Evolutionary conservation across 2,329 filamentous ascomycete genomes (phyloP), one percentile per base, ranked within the genome.

Genomic region (Monilinia laxa): DNA sequence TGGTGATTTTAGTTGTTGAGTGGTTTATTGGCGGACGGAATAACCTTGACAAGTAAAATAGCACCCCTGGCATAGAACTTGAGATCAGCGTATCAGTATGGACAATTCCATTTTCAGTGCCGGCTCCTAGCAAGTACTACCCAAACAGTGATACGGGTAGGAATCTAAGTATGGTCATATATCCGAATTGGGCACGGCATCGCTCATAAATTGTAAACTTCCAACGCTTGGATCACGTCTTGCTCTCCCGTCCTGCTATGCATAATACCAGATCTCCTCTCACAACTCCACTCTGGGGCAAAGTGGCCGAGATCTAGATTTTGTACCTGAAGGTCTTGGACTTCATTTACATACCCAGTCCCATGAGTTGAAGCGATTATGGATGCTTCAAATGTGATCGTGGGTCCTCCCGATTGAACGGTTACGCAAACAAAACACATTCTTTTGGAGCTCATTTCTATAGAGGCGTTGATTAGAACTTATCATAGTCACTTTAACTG

Each of bases 181-280:
- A n/a, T 62, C 58, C 14, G 0, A 35, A 23, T 49, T 42, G 57
- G 42, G 49, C 28, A 47, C 35, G 12, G 20, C 14, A 38, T 28
- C 57, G 42, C 31, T 23, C 45, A 23, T 49, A 23, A 60, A 47
- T 49, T 20, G 42, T 35, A 60, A 18, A 49, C 20, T 49, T 23
- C 25, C 42, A 23, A 60, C 25, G 57, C 42, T 60, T 35, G 35
- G 28, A 35, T 49, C 28, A 60, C n/a, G 28, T 14, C 58, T 60
- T 51, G 12, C 58, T 60, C 45, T 60, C 28, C 58, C 58, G 45
- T 60, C n/a, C 49, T 49, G 51, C 58, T 25, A 40, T 62, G n/a
- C 31, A 51, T 14, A 60, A 49, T 51, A 40, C 20, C 31, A 62
- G 58, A 52, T 62, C 58, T 62, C 14, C 58, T 62, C 9, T 52